phyloP scores from a whole-genome alignment of 2,329 filamentous ascomycete genomes.

The Conoideocrella luteorostrata region DNA sequence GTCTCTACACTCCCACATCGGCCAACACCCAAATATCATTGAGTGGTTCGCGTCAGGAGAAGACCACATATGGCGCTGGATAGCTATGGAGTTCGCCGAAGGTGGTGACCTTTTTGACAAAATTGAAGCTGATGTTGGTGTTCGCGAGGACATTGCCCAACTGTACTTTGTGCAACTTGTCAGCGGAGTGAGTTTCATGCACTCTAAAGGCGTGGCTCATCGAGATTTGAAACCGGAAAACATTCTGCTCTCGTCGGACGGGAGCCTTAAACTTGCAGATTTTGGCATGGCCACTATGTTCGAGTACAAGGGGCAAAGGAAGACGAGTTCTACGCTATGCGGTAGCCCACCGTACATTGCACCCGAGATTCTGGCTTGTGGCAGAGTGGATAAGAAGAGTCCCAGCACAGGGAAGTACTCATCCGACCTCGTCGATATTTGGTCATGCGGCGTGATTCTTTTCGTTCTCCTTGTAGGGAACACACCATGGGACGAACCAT shows the following conservation, averaged over 20 bases:
- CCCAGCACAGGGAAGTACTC: constrained; percentile 55
- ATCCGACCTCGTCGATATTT: constrained; percentile 82
- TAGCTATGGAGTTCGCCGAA: constrained; percentile 94
- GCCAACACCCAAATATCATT: constrained; percentile 88
- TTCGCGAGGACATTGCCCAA: constrained; percentile 91
- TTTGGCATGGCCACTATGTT: constrained; percentile 96
- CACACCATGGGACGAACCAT: constrained; percentile 95
- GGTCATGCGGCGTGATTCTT: constrained; percentile 96
- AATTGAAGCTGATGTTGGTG: constrained; percentile 94
- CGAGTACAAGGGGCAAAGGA: constrained; percentile 76
- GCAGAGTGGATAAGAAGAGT: constrained; percentile 38
- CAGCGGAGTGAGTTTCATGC: constrained; percentile 87
- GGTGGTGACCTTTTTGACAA: constrained; percentile 98
- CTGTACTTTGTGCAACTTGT: constrained; percentile 93
- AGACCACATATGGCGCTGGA: constrained; percentile 86
- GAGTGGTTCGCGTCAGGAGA: constrained; percentile 85
- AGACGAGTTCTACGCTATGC: constrained; percentile 82
- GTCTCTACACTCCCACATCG: constrained; percentile 80
- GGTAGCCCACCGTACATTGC: constrained; percentile 97
- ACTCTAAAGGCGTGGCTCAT: constrained; percentile 91
- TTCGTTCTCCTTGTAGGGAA: constrained; percentile 95
- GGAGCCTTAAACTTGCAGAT: constrained; percentile 89
- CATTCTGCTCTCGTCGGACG: constrained; percentile 77
- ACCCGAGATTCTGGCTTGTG: constrained; percentile 70
- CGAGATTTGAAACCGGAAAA: constrained; percentile 93